phyloP scores from a whole-genome alignment of 2,329 filamentous ascomycete genomes.

The Ceratocystis eucalypticola region DNA sequence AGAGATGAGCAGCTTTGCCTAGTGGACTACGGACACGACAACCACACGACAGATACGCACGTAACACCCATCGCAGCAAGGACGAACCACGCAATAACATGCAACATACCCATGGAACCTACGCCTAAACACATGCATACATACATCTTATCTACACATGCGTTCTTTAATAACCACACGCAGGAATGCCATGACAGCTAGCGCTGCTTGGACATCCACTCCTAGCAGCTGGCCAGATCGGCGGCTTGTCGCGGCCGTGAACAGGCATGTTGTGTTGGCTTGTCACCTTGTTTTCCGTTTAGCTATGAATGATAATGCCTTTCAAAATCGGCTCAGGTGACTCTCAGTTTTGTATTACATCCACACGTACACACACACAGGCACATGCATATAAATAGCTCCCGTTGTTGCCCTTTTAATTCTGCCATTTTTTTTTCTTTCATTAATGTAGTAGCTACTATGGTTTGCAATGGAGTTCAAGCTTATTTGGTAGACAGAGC shows the following conservation, averaged over 20 bases:
- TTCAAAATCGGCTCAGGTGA: not conserved
- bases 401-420: not conserved
- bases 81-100: not conserved
- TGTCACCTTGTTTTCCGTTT: not conserved
- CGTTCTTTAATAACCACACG: not conserved
- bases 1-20: constrained; percentile 32
- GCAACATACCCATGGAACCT: not conserved
- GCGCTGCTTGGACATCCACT: not conserved
- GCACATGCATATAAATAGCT: not conserved
- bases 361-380: too few species aligned
- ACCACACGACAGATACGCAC: constrained; percentile 1
- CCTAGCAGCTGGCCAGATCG: not conserved
- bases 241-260: not conserved
- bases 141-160: not conserved
- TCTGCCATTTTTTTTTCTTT: constrained; percentile 1
- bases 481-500: constrained; percentile 70
- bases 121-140: not conserved
- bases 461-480: not conserved
- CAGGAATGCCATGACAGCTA: not conserved
- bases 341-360: not conserved
- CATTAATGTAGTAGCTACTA: not conserved
- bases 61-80: not conserved
- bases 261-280: not conserved
- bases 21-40: not conserved
- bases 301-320: not conserved